Base-by-base conservation (phyloP, 257 asterid species). In the Capsicum pubescens region DNA sequence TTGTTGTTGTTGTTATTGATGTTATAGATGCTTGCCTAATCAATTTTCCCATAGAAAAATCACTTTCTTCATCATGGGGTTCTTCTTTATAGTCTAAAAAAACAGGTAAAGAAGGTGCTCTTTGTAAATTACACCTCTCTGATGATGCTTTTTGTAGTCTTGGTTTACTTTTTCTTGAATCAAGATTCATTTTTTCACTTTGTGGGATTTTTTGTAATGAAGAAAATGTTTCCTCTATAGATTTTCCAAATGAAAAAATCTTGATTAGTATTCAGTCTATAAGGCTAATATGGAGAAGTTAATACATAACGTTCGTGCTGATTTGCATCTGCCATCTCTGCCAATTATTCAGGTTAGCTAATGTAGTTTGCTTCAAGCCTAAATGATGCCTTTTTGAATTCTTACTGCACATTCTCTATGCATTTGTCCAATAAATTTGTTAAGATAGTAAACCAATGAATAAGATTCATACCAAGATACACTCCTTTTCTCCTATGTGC, bases 331-430 rank as follows among this genome's bases (percentile, higher is more conserved):
- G 86, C 97, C 98, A 36, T 52, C 84, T 76, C 90, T 94, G 13
- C 98, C 96, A 14, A 15, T 94, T 60, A 87, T 90, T 88, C 98
- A 94, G 97, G 98, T 95, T 57, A 19, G 86, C 67, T 74, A 3
- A 64, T n/a, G 6, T 7, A 57, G 15, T 46, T 17, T 63, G 15
- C 26, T 54, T 52, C 64, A 26, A 4, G 39, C 21, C 64, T 76
- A 52, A 26, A 50, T 50, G 81, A 21, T 13, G n/a, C 8, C 11
- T 74, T 1, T 48, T 71, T 74, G 44, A 50, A 74, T 46, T n/a
- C 0, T 50, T 14, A n/a, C 63, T 6, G 13, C 5, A 0, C 9
- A 57, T n/a, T 8, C 12, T 48, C 11, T 48, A 48, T 72, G 16
- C 57, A 5, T 70, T 17, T 70, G 56, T 70, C 42, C 35, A 9